Evolutionary conservation across 208 protist species (phyloP), one percentile per base, ranked within the genome.

Genomic region (Wallacemonas sp.): DNA sequence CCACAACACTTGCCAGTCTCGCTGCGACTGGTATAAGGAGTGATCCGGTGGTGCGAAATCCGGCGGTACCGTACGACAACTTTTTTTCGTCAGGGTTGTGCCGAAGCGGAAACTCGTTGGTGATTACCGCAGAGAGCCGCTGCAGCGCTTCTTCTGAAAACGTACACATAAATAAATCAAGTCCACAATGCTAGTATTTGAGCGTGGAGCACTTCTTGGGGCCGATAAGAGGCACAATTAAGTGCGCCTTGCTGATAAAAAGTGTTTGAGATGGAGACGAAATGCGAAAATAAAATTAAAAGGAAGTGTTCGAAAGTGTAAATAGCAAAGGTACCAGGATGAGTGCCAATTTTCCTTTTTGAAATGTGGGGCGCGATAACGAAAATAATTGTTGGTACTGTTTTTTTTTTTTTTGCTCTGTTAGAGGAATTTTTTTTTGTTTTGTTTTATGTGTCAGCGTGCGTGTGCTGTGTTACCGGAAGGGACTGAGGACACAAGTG

Each of bases 61-160:
- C 91, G 6, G 91, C 75, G 1, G 91, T 96, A 26, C 91, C 91
- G 28, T 96, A 96, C 1, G 49, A 24, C 2, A 91, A 41, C 1
- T 66, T 60, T 26, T 54, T 64, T 12, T 38, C 15, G 3, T 34
- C 28, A 8, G 56, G 46, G 51, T 90, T 70, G 46, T 90, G 87
- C 0, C 45, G 56, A 4, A 91, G 62, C 2, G 84, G 67, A 59
- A 73, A 89, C 26, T 77, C 24, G 14, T 42, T 54, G 17, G 81
- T 68, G 15, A 84, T 79, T 26, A 64, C 9, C 19, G 14, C 51
- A 5, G 51, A 26, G 12, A 58, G n/a, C 33, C 36, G 70, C 27
- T 15, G 22, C 14, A 63, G 62, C 24, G 31, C 51, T n/a, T 58
- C 30, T 3, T 58, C 51, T 3, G 41, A 41, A 62, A 72, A 34